Evolutionary conservation across 371 early-diverging fungal genomes (phyloP).

Genomic region (Lichtheimia ramosa): DNA sequence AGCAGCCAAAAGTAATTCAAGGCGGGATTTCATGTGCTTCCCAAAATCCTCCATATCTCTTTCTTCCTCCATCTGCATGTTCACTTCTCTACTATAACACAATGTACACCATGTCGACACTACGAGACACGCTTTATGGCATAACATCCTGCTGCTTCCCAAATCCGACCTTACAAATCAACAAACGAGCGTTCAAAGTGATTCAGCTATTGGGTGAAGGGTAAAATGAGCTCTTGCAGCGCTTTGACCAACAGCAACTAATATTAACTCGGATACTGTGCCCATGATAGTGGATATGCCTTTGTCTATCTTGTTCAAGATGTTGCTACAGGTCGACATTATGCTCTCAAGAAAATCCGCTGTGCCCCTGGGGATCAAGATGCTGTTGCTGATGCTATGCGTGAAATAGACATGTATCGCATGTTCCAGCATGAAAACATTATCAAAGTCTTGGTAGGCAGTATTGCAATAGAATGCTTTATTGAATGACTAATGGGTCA

Average conservation of each 20-base stretch:
- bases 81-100: background rate
- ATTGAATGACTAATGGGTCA: too few relatives aligned
- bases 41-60: background rate
- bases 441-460: conserved; percentile 60
- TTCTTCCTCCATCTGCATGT: background rate
- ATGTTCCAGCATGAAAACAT: conserved; percentile 68
- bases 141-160: conserved; percentile 61
- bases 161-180: conserved; percentile 56
- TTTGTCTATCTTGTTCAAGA: conserved; percentile 70
- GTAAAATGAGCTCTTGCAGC: conserved; percentile 24
- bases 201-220: conserved; percentile 64
- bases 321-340: conserved; percentile 40
- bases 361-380: conserved; percentile 59
- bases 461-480: background rate
- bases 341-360: conserved; percentile 69
- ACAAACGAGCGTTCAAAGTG: conserved; percentile 54
- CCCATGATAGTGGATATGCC: conserved; percentile 65
- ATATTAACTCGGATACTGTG: background rate
- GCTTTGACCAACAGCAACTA: background rate
- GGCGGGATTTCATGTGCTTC: background rate
- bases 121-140: conserved; percentile 49
- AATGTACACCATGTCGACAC: conserved; percentile 22
- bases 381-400: conserved; percentile 59
- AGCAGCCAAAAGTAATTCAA: too few relatives aligned
- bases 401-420: conserved; percentile 69